Conservation (phyloP, 345 rosid species). For the Anacardium occidentale region DNA sequence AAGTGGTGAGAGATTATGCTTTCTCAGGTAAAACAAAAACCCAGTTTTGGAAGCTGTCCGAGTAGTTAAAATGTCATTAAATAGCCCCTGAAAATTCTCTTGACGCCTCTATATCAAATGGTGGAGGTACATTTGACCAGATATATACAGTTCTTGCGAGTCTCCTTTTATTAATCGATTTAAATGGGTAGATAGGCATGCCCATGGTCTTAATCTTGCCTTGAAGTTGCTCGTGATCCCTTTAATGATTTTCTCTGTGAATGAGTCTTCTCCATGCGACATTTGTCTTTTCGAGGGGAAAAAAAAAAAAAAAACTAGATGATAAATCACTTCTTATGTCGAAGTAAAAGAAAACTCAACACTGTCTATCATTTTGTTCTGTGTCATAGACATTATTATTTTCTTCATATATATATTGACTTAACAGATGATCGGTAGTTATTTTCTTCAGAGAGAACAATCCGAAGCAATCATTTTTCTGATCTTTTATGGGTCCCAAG, state of each 20-base stretch:
- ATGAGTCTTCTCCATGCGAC: neutral
- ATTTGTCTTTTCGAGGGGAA: conserved; percentile 1
- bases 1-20: neutral
- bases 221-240: neutral
- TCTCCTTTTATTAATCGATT: neutral
- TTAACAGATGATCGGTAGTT: neutral
- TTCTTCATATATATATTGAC: neutral
- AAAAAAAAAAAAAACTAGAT: neutral
- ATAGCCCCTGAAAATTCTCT: neutral
- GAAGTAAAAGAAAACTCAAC: neutral
- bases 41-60: neutral
- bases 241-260: too few species aligned
- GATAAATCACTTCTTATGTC: neutral
- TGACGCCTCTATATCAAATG: neutral
- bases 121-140: neutral
- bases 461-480: neutral
- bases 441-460: neutral
- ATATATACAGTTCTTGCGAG: too few species aligned
- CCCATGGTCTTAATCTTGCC: neutral
- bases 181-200: neutral
- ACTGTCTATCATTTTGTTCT: neutral
- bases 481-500: neutral
- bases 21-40: neutral
- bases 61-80: neutral
- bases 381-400: neutral